These are phyloP conservation scores for Talaromyces islandicus DNA, from an alignment of 2,329 filamentous ascomycete genomes.

Conservation along the genomic window DNA sequence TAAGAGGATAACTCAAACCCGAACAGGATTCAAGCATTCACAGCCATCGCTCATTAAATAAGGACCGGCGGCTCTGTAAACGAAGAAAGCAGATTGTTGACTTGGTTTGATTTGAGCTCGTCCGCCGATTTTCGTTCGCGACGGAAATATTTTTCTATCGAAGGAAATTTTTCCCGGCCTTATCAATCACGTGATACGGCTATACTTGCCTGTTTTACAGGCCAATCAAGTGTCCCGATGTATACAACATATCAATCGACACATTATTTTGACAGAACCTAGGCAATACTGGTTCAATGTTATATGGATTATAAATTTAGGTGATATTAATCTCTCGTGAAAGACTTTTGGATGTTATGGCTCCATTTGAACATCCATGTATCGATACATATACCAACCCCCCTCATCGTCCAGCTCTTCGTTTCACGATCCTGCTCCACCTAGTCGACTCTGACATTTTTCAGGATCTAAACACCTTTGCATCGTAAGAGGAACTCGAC, in stretches of 20 bases:
- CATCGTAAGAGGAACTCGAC: constrained; percentile 8
- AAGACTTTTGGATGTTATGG: too few relatives aligned
- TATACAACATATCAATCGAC: not conserved
- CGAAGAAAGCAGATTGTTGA: not conserved
- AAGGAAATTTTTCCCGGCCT: constrained; percentile 14
- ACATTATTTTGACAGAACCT: too few relatives aligned
- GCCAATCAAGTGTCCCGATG: not conserved
- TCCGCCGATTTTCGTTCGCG: constrained; percentile 15
- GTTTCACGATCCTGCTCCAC: constrained; percentile 6
- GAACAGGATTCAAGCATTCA: not conserved
- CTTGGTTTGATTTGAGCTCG: not conserved
- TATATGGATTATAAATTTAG: too few relatives aligned
- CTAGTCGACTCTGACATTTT: constrained; percentile 5
- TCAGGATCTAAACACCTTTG: constrained; percentile 11
- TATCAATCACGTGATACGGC: constrained; percentile 19
- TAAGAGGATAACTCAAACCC: not conserved
- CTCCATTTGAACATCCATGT: too few relatives aligned
- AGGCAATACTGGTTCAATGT: not conserved
- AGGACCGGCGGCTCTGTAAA: not conserved
- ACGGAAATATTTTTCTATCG: constrained; percentile 20
- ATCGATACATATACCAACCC: too few relatives aligned
- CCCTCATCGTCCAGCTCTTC: constrained; percentile 8
- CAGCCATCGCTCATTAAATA: constrained; percentile 11
- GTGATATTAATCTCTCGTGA: too few relatives aligned
- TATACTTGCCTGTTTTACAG: constrained; percentile 3